These are phyloP conservation scores for Botrytis porri DNA, from an alignment of 2,329 filamentous ascomycete genomes.

Conservation along the genomic window DNA sequence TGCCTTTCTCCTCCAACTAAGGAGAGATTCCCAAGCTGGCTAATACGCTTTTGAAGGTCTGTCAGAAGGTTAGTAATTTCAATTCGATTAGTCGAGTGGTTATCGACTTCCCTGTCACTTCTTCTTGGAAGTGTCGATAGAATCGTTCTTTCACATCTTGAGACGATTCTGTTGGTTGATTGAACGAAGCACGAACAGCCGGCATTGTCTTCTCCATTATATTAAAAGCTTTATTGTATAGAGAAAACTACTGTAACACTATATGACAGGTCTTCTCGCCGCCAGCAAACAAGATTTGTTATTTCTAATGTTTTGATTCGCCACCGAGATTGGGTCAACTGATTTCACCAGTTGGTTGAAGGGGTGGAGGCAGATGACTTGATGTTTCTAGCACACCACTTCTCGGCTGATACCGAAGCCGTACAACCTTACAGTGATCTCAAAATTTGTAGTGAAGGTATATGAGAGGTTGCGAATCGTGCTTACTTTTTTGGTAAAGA, in stretches of 20 bases:
- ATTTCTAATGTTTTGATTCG: background rate
- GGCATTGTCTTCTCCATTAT: constrained; percentile 9
- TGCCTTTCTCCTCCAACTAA: constrained; percentile 70
- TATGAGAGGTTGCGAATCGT: background rate
- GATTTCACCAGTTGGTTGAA: background rate
- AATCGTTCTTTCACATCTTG: constrained; percentile 70
- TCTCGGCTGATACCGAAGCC: background rate
- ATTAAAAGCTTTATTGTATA: background rate
- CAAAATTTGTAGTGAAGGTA: background rate
- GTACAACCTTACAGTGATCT: background rate
- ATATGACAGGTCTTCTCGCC: background rate
- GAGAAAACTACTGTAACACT: background rate
- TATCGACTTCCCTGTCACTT: constrained; percentile 62
- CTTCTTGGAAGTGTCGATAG: constrained; percentile 77
- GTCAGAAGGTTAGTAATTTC: constrained; percentile 19
- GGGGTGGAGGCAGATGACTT: constrained; percentile 3
- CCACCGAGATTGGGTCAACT: background rate
- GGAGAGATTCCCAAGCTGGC: constrained; percentile 60
- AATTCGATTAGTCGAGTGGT: background rate
- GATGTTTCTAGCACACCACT: constrained; percentile 10
- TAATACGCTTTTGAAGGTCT: constrained; percentile 78
- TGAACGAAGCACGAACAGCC: constrained; percentile 24
- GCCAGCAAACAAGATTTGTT: background rate
- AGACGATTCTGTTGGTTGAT: constrained; percentile 22
- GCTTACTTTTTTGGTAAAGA: background rate